Evolutionary conservation across 169 alveolate species (phyloP).

Genomic region (Plasmodium coatneyi): DNA sequence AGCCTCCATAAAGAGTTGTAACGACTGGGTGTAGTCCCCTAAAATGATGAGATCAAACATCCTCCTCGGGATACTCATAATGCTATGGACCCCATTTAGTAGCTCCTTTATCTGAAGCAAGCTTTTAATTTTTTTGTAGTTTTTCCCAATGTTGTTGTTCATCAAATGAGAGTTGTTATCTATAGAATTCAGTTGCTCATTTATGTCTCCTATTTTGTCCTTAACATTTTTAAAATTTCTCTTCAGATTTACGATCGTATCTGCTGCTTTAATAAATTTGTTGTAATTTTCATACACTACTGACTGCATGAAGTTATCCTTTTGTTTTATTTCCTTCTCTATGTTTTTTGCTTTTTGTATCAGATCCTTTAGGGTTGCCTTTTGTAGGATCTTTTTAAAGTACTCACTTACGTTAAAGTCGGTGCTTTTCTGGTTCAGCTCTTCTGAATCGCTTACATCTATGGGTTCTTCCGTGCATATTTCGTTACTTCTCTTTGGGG

Average conservation of each 20-base stretch:
- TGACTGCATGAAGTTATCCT: constrained; percentile 88
- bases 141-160: neutral
- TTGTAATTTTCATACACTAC: constrained; percentile 91
- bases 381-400: constrained; percentile 64
- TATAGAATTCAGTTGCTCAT: constrained; percentile 20
- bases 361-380: constrained; percentile 54
- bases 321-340: constrained; percentile 73
- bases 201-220: constrained; percentile 45
- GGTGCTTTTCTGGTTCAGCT: constrained; percentile 27
- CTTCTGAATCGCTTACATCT: neutral
- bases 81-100: constrained; percentile 20
- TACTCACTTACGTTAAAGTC: constrained; percentile 66
- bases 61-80: constrained; percentile 58
- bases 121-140: constrained; percentile 49
- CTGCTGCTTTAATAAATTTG: constrained; percentile 91
- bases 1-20: constrained; percentile 38
- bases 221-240: constrained; percentile 73
- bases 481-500: neutral
- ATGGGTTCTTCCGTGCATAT: neutral
- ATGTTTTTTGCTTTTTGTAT: constrained; percentile 35
- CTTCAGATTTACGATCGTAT: constrained; percentile 85
- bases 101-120: constrained; percentile 63
- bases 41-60: constrained; percentile 22
- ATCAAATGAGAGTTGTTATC: constrained; percentile 25
- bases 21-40: constrained; percentile 20